These are phyloP conservation scores for Inga leiocalycina DNA, from an alignment of 306 rosid species.

Conservation along the genomic window DNA sequence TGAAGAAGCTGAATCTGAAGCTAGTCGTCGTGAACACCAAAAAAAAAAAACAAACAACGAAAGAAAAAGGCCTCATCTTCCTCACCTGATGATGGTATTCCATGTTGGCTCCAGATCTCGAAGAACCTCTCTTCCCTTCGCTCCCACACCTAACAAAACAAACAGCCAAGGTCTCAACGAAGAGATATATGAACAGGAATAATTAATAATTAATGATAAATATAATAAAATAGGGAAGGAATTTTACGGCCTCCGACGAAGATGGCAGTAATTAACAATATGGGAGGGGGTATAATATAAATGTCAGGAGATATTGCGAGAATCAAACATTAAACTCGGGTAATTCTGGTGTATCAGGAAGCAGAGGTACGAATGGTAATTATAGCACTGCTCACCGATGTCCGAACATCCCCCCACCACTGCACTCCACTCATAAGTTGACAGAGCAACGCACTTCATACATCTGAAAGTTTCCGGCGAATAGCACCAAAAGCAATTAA, in stretches of 20 bases:
- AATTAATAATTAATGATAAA: not conserved
- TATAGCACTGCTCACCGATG: constrained; percentile 11
- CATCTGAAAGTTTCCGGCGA: not conserved
- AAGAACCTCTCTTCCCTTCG: not conserved
- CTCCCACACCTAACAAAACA: not conserved
- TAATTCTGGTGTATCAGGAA: not conserved
- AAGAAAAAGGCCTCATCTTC: not conserved
- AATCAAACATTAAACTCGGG: constrained; percentile 8
- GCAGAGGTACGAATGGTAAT: constrained; percentile 10
- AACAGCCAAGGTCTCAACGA: not conserved
- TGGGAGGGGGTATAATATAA: not conserved
- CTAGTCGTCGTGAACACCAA: not conserved
- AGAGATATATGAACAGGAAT: not conserved
- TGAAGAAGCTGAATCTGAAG: not conserved
- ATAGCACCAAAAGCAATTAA: not conserved
- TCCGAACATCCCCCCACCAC: constrained; percentile 27
- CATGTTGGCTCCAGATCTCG: not conserved
- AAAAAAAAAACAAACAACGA: not conserved
- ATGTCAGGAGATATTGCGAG: constrained; percentile 40
- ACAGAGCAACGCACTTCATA: not conserved
- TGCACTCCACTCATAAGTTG: not conserved
- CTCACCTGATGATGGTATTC: not conserved
- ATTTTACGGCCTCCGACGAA: not conserved
- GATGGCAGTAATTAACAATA: constrained; percentile 35
- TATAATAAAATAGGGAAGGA: not conserved